Evolutionary conservation across 371 early-diverging fungal species (phyloP), one percentile per base, ranked within the genome.

Genomic region (Mucor irregularis): DNA sequence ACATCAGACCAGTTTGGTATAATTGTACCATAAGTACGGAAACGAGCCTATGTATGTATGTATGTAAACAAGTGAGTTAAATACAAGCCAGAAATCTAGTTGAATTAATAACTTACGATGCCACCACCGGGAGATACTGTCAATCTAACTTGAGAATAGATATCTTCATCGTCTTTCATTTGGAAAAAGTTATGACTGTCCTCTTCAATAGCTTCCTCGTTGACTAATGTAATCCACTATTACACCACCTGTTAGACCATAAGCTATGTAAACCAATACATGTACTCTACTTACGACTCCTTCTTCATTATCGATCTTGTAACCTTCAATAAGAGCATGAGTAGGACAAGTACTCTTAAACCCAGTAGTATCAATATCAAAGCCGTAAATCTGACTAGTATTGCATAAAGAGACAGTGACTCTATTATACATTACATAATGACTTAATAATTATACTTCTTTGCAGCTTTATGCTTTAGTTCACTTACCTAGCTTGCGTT

Each of bases 91-190:
- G 17, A 21, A 21, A 1, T 39, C 0, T 14, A 8, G 3, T 1
- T 1, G 22, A 17, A 8, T 34, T 16, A 28, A 16, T 10, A 14
- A 49, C 61, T 48, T 64, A 86, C 86, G 47, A 93, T 81, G 29
- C 93, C 94, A 47, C 93, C 93, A 58, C 91, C 94, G 5, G 94
- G 93, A 58, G 81, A 86, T 59, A 90, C 83, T 6, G 78, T 85
- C 34, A 94, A 67, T 30, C 89, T 76, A 16, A 93, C 65, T 56
- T 82, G 80, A 38, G 82, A 88, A 52, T 69, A 90, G 21, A 67
- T 47, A 19, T 50, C 31, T 0, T 21, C 11, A 3, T 57, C 51
- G 2, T 73, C 66, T 4, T 42, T 11, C 19, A 66, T 56, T 6
- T 74, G 70, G 64, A 89, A 83, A 47, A 78, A 83, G 62, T 92